phyloP scores from a whole-genome alignment of 2,329 filamentous ascomycete genomes.

The Truncatella angustata region DNA sequence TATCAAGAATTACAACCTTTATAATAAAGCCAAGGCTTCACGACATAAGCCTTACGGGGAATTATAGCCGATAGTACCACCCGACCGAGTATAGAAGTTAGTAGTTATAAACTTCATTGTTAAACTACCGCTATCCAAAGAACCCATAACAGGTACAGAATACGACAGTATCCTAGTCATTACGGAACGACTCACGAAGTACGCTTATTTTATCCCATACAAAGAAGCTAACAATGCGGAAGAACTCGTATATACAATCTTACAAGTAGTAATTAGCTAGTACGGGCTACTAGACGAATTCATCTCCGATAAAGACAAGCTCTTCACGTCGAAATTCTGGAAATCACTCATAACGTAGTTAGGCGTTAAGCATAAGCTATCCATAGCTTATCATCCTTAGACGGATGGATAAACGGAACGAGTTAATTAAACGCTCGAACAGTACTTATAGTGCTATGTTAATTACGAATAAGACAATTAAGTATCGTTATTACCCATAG shows the following conservation, averaged over 20 bases:
- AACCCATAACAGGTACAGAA: not conserved
- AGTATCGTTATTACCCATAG: too few species aligned
- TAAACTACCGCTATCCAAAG: not conserved
- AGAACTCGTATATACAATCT: not conserved
- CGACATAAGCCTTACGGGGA: not conserved
- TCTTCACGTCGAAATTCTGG: slow-evolving; percentile 2
- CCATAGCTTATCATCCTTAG: too few species aligned
- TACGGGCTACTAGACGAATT: not conserved
- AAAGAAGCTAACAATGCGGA: not conserved
- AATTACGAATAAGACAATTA: too few species aligned
- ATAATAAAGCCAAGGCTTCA: not conserved
- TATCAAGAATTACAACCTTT: not conserved
- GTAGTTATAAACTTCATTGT: not conserved
- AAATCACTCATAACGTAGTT: not conserved
- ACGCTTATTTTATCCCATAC: not conserved
- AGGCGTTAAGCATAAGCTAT: too few species aligned
- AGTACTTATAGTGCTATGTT: too few species aligned
- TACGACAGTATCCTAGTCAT: not conserved
- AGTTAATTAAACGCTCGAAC: too few species aligned
- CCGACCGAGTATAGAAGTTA: not conserved
- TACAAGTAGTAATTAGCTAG: not conserved
- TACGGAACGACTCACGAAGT: not conserved
- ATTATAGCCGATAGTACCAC: not conserved
- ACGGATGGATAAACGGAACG: too few species aligned
- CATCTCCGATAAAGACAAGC: not conserved